phyloP scores from a whole-genome alignment of 2,329 filamentous ascomycete species.

The Didymella pomorum region DNA sequence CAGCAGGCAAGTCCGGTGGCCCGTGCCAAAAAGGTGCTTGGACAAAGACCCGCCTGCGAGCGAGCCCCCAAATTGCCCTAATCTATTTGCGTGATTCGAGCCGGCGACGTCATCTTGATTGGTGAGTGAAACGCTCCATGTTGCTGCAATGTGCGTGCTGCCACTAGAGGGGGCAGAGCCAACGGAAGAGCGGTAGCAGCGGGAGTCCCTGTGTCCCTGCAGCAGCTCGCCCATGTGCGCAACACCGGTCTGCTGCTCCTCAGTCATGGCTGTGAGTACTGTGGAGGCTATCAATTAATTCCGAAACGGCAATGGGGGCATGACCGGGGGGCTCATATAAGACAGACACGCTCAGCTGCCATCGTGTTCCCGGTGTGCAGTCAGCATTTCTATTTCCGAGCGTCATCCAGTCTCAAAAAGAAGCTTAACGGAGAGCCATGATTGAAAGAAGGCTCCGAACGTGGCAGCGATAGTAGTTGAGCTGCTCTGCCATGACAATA shows the following conservation, averaged over 20 bases:
- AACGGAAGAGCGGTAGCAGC: constrained; percentile 8
- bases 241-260: constrained; percentile 12
- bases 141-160: constrained; percentile 3
- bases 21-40: constrained; percentile 17
- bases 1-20: constrained; percentile 13
- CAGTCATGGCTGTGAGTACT: constrained; percentile 13
- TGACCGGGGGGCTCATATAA: constrained; percentile 10
- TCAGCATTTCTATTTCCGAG: constrained; percentile 20
- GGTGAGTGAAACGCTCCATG: constrained; percentile 11
- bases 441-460: not conserved
- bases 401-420: constrained; percentile 2
- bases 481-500: not conserved
- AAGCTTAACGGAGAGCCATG: not conserved
- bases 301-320: constrained; percentile 21
- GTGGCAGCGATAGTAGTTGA: not conserved
- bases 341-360: constrained; percentile 12
- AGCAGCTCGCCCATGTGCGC: constrained; percentile 15
- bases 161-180: not conserved
- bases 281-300: constrained; percentile 23
- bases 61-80: constrained; percentile 27
- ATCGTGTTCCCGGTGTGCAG: constrained; percentile 14
- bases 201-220: constrained; percentile 25
- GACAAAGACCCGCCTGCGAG: constrained; percentile 25
- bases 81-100: constrained; percentile 16
- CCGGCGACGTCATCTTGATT: constrained; percentile 25